phyloP scores from a whole-genome alignment of 768 basidiomycete species.

The Trametes sanguinea region DNA sequence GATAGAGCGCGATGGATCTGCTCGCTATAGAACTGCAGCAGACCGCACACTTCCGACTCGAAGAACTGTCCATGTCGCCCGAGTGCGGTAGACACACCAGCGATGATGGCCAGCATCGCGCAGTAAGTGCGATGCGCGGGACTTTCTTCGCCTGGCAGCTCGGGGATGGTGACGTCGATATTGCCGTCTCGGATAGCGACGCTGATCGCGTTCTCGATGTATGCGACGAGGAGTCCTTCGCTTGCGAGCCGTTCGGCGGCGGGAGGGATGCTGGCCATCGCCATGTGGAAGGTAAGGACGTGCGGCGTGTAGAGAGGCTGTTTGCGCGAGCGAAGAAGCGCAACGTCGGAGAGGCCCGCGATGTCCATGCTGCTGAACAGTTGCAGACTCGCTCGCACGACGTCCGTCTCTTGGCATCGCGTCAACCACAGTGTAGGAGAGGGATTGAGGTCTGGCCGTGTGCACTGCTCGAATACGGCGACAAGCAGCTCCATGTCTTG shows the following conservation, averaged over 20 bases:
- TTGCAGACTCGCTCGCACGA: constrained; percentile 74
- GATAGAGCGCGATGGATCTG: constrained; percentile 77
- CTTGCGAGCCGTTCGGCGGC: constrained; percentile 86
- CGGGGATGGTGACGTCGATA: constrained; percentile 66
- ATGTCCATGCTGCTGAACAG: constrained; percentile 70
- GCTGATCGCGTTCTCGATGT: constrained; percentile 81
- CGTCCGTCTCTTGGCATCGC: constrained; percentile 76
- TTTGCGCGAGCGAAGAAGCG: constrained; percentile 60
- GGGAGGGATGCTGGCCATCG: constrained; percentile 70
- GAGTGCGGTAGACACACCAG: constrained; percentile 65
- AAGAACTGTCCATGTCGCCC: constrained; percentile 75
- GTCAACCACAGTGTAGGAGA: constrained; percentile 79
- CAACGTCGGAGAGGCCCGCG: constrained; percentile 66
- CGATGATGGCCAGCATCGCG: constrained; percentile 77
- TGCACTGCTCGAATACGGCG: constrained; percentile 82
- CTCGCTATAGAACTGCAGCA: constrained; percentile 81
- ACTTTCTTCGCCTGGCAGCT: constrained; percentile 74
- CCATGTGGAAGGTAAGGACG: constrained; percentile 84
- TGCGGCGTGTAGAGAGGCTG: constrained; percentile 75
- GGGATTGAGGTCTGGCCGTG: constrained; percentile 61
- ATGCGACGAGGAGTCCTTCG: constrained; percentile 78
- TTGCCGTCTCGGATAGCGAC: constrained; percentile 72
- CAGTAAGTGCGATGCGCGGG: constrained; percentile 84
- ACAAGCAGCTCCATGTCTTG: constrained; percentile 80
- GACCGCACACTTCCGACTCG: constrained; percentile 80